phyloP scores from a whole-genome alignment of 257 asterid genomes.

The Coffea eugenioides region DNA sequence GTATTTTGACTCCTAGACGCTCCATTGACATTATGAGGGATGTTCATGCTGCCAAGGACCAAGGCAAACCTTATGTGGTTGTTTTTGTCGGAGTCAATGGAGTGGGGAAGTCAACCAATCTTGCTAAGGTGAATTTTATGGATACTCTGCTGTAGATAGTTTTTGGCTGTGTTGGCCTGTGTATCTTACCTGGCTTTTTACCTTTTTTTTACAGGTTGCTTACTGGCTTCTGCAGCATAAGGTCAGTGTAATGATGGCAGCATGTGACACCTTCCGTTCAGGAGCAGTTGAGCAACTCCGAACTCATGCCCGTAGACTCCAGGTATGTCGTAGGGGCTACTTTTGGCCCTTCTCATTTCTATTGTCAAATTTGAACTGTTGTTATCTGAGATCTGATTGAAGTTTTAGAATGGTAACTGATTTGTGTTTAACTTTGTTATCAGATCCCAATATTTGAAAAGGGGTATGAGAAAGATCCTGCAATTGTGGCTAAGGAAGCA shows the following conservation, averaged over 20 bases:
- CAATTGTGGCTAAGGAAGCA: slow-evolving; percentile 95
- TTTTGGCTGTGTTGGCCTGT: slow-evolving; percentile 5
- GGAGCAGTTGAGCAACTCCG: slow-evolving; percentile 99
- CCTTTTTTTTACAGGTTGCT: slow-evolving; percentile 58
- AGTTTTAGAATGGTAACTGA: slow-evolving; percentile 8
- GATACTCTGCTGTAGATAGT: background rate
- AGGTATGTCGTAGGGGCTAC: slow-evolving; percentile 40
- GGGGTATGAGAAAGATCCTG: slow-evolving; percentile 99
- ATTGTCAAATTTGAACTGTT: background rate
- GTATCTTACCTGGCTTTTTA: slow-evolving; percentile 2
- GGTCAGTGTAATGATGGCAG: slow-evolving; percentile 92
- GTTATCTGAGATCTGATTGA: background rate
- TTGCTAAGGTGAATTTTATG: slow-evolving; percentile 67
- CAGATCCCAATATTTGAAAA: slow-evolving; percentile 94
- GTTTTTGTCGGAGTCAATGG: slow-evolving; percentile 99
- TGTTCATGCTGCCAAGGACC: slow-evolving; percentile 93
- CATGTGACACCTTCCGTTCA: slow-evolving; percentile 97
- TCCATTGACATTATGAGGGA: slow-evolving; percentile 96
- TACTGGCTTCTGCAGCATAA: slow-evolving; percentile 96
- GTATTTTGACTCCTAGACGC: slow-evolving; percentile 91
- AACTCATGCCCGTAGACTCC: slow-evolving; percentile 94
- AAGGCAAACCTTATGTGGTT: slow-evolving; percentile 90
- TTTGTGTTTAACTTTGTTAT: slow-evolving; percentile 2
- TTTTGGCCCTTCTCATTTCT: slow-evolving; percentile 8
- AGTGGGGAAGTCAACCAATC: slow-evolving; percentile 96